Conservation (phyloP, 2,329 filamentous ascomycete genomes). For the Fusarium phyllophilum region DNA sequence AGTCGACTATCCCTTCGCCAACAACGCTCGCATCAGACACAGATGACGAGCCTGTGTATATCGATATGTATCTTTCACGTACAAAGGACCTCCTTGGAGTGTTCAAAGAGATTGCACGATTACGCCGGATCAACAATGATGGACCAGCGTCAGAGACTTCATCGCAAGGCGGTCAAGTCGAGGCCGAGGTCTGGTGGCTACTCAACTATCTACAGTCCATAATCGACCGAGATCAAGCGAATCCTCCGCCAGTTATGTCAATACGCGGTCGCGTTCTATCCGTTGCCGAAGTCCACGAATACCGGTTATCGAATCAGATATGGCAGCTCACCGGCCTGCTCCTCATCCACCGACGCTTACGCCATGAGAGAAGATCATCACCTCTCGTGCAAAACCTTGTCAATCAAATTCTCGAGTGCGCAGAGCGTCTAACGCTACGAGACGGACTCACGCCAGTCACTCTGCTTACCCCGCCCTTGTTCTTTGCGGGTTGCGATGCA, state of each 20-base stretch:
- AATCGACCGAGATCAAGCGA: slow-evolving; percentile 15
- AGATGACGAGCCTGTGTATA: slow-evolving; percentile 22
- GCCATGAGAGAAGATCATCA: slow-evolving; percentile 15
- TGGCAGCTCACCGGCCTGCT: slow-evolving; percentile 31
- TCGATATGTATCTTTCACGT: slow-evolving; percentile 33
- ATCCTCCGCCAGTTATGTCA: slow-evolving; percentile 27
- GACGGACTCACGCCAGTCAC: slow-evolving; percentile 31
- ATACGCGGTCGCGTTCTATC: slow-evolving; percentile 12
- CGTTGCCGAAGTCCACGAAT: slow-evolving; percentile 21
- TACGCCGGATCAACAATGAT: neutral
- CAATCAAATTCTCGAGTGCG: neutral
- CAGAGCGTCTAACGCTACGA: slow-evolving; percentile 24
- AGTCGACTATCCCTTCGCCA: slow-evolving; percentile 25
- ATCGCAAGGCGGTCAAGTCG: neutral
- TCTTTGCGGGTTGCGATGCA: slow-evolving; percentile 30
- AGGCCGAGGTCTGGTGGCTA: slow-evolving; percentile 19
- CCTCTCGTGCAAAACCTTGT: slow-evolving; percentile 15
- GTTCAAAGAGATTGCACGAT: slow-evolving; percentile 31
- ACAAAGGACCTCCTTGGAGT: slow-evolving; percentile 23
- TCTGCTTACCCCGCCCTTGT: slow-evolving; percentile 22
- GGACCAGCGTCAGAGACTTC: neutral
- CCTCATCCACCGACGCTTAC: slow-evolving; percentile 26
- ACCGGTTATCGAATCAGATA: slow-evolving; percentile 30
- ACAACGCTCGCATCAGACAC: slow-evolving; percentile 12
- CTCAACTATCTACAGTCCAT: slow-evolving; percentile 21